These are phyloP conservation scores for Acarospora socialis DNA, from an alignment of 2,329 filamentous ascomycete genomes.

Conservation along the genomic window DNA sequence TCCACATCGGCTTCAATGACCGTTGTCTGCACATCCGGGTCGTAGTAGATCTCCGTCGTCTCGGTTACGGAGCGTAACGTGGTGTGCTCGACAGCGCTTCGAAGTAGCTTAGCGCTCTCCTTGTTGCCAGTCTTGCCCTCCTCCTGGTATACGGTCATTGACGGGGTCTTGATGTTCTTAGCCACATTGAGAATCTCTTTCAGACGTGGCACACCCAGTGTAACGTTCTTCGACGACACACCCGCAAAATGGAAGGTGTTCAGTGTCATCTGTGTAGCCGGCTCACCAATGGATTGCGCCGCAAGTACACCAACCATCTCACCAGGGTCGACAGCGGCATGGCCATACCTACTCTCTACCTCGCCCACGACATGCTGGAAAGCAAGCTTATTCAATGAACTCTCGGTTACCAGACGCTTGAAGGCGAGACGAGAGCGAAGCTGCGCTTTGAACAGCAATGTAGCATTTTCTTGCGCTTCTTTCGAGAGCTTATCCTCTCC, in stretches of 20 bases:
- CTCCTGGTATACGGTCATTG: conserved; percentile 82
- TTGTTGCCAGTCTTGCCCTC: conserved; percentile 48
- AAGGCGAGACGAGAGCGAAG: conserved; percentile 80
- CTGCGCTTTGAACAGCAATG: conserved; percentile 81
- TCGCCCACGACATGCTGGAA: conserved; percentile 89
- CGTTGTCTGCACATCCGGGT: conserved; percentile 75
- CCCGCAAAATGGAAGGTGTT: conserved; percentile 99
- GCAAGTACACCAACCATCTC: conserved; percentile 98
- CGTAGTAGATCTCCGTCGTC: conserved; percentile 92
- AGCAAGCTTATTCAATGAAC: conserved; percentile 77
- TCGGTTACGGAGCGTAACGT: conserved; percentile 83
- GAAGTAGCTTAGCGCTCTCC: conserved; percentile 69
- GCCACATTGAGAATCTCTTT: conserved; percentile 99
- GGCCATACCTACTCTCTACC: conserved; percentile 74
- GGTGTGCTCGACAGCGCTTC: conserved; percentile 86
- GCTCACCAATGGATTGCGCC: conserved; percentile 96
- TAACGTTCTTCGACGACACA: conserved; percentile 99
- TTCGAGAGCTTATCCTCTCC: conserved; percentile 67
- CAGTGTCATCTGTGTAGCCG: conserved; percentile 96
- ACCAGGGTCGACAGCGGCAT: conserved; percentile 74
- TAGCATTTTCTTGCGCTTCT: conserved; percentile 81
- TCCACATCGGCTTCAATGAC: conserved; percentile 78
- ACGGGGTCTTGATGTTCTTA: conserved; percentile 95
- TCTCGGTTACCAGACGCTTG: conserved; percentile 77
- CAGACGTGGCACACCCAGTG: conserved; percentile 92